Conservation (phyloP, 352 stramenopile genomes). For the Phytophthora megakarya region DNA sequence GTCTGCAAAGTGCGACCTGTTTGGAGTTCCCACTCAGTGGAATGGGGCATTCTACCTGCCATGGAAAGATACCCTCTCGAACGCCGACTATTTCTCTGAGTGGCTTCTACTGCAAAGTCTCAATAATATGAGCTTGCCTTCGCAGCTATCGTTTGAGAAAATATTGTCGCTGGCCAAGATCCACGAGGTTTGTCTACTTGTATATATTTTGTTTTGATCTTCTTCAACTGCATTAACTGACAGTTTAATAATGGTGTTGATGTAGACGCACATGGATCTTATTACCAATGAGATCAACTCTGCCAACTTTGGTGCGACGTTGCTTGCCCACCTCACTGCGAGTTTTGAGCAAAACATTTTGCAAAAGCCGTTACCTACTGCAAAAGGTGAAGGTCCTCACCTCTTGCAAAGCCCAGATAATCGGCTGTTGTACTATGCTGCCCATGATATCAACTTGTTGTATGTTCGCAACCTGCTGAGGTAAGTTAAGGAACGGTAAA, state of each 20-base stretch:
- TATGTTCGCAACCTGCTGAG: slow-evolving; percentile 77
- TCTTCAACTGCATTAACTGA: slow-evolving; percentile 6
- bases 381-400: slow-evolving; percentile 52
- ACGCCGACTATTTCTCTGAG: slow-evolving; percentile 76
- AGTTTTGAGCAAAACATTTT: slow-evolving; percentile 72
- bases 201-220: not conserved
- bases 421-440: slow-evolving; percentile 72
- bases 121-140: slow-evolving; percentile 80
- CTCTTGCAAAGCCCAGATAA: slow-evolving; percentile 59
- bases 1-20: slow-evolving; percentile 53
- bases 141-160: slow-evolving; percentile 63
- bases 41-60: slow-evolving; percentile 77
- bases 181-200: slow-evolving; percentile 58
- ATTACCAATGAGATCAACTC: slow-evolving; percentile 83
- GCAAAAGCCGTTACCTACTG: slow-evolving; percentile 45
- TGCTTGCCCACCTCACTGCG: slow-evolving; percentile 75
- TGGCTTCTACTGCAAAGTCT: slow-evolving; percentile 74
- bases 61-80: slow-evolving; percentile 76
- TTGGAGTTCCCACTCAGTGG: slow-evolving; percentile 64
- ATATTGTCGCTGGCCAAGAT: slow-evolving; percentile 58
- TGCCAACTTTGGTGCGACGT: slow-evolving; percentile 72
- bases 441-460: slow-evolving; percentile 82
- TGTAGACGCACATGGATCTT: slow-evolving; percentile 76
- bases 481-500: slow-evolving; percentile 39
- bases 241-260: not conserved